These are phyloP conservation scores for Scolecobasidium constrictum DNA, from an alignment of 2,329 filamentous ascomycete genomes.

Conservation along the genomic window DNA sequence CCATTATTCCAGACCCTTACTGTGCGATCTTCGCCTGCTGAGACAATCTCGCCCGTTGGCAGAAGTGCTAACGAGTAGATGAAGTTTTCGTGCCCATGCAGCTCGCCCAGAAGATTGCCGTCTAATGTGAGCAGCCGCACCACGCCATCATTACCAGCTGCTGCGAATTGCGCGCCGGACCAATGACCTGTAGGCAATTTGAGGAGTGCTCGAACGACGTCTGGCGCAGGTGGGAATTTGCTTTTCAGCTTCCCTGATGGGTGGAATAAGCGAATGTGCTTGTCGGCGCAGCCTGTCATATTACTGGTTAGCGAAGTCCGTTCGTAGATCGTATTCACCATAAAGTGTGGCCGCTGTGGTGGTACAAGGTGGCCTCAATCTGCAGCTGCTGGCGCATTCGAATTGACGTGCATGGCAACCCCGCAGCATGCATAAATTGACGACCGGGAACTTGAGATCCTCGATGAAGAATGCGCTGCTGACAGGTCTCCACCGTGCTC, in stretches of 20 bases:
- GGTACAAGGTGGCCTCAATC: too few species aligned
- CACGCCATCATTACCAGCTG: slow-evolving; percentile 83
- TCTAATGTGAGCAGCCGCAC: slow-evolving; percentile 79
- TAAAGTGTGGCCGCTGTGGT: too few species aligned
- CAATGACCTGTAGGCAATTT: slow-evolving; percentile 64
- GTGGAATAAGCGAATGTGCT: slow-evolving; percentile 75
- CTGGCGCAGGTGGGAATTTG: slow-evolving; percentile 58
- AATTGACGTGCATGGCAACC: too few species aligned
- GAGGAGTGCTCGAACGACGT: slow-evolving; percentile 82
- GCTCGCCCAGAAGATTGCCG: slow-evolving; percentile 63
- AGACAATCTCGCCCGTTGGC: slow-evolving; percentile 79
- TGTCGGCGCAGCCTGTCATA: slow-evolving; percentile 66
- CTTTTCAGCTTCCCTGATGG: slow-evolving; percentile 51
- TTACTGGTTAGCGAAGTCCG: too few species aligned
- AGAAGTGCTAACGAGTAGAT: slow-evolving; percentile 76
- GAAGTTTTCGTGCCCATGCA: slow-evolving; percentile 87
- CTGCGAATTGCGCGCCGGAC: slow-evolving; percentile 84
- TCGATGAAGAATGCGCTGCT: too few species aligned
- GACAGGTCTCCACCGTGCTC: too few species aligned
- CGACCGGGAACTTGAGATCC: too few species aligned
- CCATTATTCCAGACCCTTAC: slow-evolving; percentile 76
- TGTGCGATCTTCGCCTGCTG: slow-evolving; percentile 89
- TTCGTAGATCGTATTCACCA: too few species aligned
- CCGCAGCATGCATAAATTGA: too few species aligned
- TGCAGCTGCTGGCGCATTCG: too few species aligned